These are phyloP conservation scores for Ustilago xerochloae DNA, from an alignment of 1,284 basidiomycete genomes.

Conservation along the genomic window DNA sequence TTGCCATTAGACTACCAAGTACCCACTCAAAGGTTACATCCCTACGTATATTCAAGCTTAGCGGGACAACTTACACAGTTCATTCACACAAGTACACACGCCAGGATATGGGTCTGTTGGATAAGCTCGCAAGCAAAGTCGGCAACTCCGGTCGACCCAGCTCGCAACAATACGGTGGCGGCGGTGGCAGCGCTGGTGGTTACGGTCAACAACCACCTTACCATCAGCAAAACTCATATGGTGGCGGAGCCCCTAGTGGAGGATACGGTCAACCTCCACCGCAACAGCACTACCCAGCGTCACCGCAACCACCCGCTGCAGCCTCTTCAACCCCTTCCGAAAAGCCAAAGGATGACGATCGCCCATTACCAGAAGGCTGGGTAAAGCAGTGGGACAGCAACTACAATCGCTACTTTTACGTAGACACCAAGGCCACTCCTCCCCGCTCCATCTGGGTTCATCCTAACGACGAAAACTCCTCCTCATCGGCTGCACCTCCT, in stretches of 20 bases:
- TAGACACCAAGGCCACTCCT: conserved; percentile 61
- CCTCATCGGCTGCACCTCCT: neutral
- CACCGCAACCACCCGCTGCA: conserved; percentile 3
- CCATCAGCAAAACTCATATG: conserved; percentile 27
- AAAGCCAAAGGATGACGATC: conserved; percentile 49
- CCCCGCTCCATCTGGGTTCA: conserved; percentile 65
- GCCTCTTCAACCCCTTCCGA: conserved; percentile 4
- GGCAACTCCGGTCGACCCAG: conserved; percentile 33
- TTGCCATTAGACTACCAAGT: too few relatives aligned
- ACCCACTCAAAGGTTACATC: too few relatives aligned
- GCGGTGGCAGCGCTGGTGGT: conserved; percentile 8
- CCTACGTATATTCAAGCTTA: too few relatives aligned
- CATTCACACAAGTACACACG: neutral
- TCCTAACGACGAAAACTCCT: conserved; percentile 52
- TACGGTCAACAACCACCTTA: conserved; percentile 35
- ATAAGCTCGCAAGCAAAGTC: conserved; percentile 58
- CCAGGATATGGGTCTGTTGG: conserved; percentile 53
- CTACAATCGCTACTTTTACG: conserved; percentile 65
- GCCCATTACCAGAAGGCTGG: conserved; percentile 60
- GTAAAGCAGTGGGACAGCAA: conserved; percentile 64
- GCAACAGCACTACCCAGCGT: conserved; percentile 15
- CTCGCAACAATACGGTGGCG: conserved; percentile 42
- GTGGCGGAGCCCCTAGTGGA: conserved; percentile 6
- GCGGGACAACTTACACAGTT: neutral
- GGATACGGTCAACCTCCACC: conserved; percentile 3